Evolutionary conservation across 2,329 filamentous ascomycete species (phyloP).

Genomic region (Trematosphaeria pertusa): DNA sequence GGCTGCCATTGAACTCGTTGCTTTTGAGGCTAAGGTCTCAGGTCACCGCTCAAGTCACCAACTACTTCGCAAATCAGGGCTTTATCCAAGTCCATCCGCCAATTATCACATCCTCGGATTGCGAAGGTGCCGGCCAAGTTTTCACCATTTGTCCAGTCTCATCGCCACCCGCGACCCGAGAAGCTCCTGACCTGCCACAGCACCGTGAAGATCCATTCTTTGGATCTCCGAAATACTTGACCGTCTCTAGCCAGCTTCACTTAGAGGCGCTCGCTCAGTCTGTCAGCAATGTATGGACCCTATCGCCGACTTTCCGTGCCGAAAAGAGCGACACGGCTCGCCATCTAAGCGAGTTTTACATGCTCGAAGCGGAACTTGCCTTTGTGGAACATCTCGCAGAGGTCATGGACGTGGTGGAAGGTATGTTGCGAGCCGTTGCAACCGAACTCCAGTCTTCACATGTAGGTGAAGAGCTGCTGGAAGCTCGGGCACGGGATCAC

Average conservation of each 20-base stretch:
- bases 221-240: constrained; percentile 86
- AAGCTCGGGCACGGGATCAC: constrained; percentile 51
- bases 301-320: constrained; percentile 92
- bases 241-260: constrained; percentile 93
- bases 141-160: constrained; percentile 68
- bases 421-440: constrained; percentile 71
- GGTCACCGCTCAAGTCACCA: constrained; percentile 73
- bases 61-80: constrained; percentile 74
- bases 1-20: constrained; percentile 80
- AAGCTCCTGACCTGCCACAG: constrained; percentile 29
- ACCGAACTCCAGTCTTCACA: constrained; percentile 57
- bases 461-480: constrained; percentile 64
- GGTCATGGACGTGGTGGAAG: constrained; percentile 82
- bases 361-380: constrained; percentile 91
- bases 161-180: constrained; percentile 22
- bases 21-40: constrained; percentile 85
- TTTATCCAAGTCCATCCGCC: constrained; percentile 90
- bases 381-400: constrained; percentile 74
- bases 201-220: constrained; percentile 69
- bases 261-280: constrained; percentile 90
- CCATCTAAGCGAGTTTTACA: constrained; percentile 97
- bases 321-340: constrained; percentile 84
- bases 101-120: constrained; percentile 95
- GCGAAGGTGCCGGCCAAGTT: constrained; percentile 94
- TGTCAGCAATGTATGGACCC: constrained; percentile 88